A percentile compares a stretch with the other conserved stretches of the same genome.
These are phyloP conservation scores for Cladophialophora chaetospira DNA, from an alignment of 2,329 filamentous ascomycete species.

Conservation along the genomic window DNA sequence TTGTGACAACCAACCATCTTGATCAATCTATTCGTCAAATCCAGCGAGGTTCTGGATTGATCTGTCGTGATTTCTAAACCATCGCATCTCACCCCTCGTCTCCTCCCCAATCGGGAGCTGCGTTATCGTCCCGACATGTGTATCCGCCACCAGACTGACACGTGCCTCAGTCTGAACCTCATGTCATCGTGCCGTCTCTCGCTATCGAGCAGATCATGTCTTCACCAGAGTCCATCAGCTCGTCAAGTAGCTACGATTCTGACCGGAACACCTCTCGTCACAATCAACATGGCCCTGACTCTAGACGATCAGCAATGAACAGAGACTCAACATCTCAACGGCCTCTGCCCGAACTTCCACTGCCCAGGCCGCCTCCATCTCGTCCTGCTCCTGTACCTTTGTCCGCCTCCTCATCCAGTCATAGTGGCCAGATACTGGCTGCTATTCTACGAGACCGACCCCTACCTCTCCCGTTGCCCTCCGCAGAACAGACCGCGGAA, in stretches of 20 bases:
- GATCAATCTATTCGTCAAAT: no score
- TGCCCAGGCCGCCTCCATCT: conserved; percentile 11
- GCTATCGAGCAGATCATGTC: conserved; percentile 17
- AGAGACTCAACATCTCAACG: conserved; percentile 7
- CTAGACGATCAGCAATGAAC: conserved; percentile 4
- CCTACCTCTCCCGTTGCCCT: conserved; percentile 18
- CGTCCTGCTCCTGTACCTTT: conserved; percentile 3
- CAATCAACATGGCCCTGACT: conserved; percentile 8
- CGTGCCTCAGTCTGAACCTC: conserved; percentile 7
- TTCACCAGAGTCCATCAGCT: conserved; percentile 20
- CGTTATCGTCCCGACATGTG: conserved; percentile 5
- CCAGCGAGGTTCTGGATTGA: no score
- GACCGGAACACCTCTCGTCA: not conserved
- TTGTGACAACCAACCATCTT: no score
- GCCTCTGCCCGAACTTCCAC: conserved; percentile 7
- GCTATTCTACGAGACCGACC: conserved; percentile 19
- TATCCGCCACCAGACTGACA: conserved; percentile 14
- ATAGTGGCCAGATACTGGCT: conserved; percentile 14
- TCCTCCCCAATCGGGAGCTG: not conserved
- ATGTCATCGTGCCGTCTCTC: not conserved
- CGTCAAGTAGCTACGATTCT: conserved; percentile 17
- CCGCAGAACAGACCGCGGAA: conserved; percentile 24
- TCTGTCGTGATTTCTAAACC: conserved; percentile 1
- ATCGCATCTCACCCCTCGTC: not conserved
- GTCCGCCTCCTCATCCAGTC: conserved; percentile 1